phyloP scores from a whole-genome alignment of 179 eudicot genomes.

The Gypsophila paniculata region DNA sequence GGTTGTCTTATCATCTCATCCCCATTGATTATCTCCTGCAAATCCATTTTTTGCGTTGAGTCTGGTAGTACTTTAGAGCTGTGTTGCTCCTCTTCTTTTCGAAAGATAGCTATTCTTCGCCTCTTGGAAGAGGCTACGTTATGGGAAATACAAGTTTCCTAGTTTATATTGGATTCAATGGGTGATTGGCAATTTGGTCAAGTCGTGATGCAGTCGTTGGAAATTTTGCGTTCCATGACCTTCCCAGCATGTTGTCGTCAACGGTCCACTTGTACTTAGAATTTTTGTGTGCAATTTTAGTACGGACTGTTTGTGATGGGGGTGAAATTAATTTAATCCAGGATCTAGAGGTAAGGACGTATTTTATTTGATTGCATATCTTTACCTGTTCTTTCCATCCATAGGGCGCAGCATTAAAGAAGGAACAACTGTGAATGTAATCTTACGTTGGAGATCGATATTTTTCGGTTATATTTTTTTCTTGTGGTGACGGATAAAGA shows the following conservation, averaged over 20 bases:
- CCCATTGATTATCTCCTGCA: too few relatives aligned
- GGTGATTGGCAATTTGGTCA: too few relatives aligned
- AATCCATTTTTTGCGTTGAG: too few relatives aligned
- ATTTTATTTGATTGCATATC: not conserved
- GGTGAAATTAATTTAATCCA: not conserved
- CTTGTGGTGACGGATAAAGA: not conserved
- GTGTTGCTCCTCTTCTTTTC: too few relatives aligned
- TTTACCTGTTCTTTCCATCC: not conserved
- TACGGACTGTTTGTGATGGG: not conserved
- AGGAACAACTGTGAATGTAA: not conserved
- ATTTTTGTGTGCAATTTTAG: not conserved
- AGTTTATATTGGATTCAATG: too few relatives aligned
- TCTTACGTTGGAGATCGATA: not conserved
- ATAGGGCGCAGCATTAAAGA: not conserved
- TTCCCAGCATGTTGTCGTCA: too few relatives aligned
- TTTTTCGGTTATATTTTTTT: not conserved
- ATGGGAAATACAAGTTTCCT: too few relatives aligned
- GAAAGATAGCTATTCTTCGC: too few relatives aligned
- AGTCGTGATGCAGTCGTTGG: too few relatives aligned
- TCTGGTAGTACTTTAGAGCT: too few relatives aligned
- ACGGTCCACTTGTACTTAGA: not conserved
- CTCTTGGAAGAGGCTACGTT: too few relatives aligned
- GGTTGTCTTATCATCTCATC: slow-evolving; percentile 1
- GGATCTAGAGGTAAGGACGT: not conserved
- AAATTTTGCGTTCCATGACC: too few relatives aligned